Conservation (phyloP, 2,329 filamentous ascomycete genomes). For the Fusarium chlamydosporum region DNA sequence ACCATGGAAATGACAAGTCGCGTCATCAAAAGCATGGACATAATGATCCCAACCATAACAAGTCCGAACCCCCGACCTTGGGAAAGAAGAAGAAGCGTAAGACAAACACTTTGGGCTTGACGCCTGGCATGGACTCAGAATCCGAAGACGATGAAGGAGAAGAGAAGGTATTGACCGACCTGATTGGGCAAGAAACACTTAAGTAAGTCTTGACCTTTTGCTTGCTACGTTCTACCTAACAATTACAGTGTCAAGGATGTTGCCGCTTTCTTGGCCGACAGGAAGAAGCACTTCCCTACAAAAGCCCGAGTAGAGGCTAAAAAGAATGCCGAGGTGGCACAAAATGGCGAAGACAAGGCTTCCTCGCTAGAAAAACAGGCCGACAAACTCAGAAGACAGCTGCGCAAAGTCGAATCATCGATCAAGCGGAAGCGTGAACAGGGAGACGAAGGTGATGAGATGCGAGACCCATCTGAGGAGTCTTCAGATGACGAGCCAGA, state of each 20-base stretch:
- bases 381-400: conserved; percentile 73
- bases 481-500: conserved; percentile 73
- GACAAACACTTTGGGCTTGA: conserved; percentile 79
- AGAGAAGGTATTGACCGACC: conserved; percentile 74
- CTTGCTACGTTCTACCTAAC: conserved; percentile 25
- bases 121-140: conserved; percentile 74
- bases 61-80: conserved; percentile 61
- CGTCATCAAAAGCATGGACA: conserved; percentile 58
- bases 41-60: conserved; percentile 51
- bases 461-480: conserved; percentile 67
- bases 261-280: conserved; percentile 83
- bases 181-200: conserved; percentile 69
- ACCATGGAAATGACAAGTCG: conserved; percentile 61
- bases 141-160: conserved; percentile 78
- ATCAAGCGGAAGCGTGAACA: conserved; percentile 78
- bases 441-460: conserved; percentile 76
- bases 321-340: conserved; percentile 64
- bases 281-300: conserved; percentile 85
- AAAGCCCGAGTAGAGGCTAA: conserved; percentile 76
- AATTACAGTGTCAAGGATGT: conserved; percentile 75
- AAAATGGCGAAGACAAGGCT: conserved; percentile 71
- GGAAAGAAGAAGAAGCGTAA: conserved; percentile 80
- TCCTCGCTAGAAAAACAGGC: conserved; percentile 71
- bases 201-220: conserved; percentile 60
- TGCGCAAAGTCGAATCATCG: conserved; percentile 79